Evolutionary conservation across 2,329 filamentous ascomycete species (phyloP).

Genomic region (Gyromitra esculenta): DNA sequence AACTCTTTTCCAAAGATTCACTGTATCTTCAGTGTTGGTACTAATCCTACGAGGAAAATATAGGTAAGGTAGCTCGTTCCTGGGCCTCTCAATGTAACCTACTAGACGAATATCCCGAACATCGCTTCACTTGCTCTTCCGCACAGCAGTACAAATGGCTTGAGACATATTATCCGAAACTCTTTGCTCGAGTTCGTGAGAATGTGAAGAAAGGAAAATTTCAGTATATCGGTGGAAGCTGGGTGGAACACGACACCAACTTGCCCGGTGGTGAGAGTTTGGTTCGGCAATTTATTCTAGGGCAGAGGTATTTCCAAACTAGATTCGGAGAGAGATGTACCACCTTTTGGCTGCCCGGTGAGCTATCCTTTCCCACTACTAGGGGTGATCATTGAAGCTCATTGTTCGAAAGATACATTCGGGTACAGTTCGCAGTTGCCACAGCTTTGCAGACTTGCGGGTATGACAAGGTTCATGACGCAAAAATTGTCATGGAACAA

Average conservation of each 20-base stretch:
- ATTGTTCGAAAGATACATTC: slow-evolving; percentile 76
- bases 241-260: slow-evolving; percentile 99
- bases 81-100: slow-evolving; percentile 97
- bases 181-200: slow-evolving; percentile 87
- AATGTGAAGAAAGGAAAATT: slow-evolving; percentile 92
- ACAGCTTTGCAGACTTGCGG: slow-evolving; percentile 90
- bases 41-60: slow-evolving; percentile 15
- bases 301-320: slow-evolving; percentile 89
- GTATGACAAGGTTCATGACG: slow-evolving; percentile 95
- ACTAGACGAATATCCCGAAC: slow-evolving; percentile 93
- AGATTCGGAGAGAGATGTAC: slow-evolving; percentile 87
- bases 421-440: slow-evolving; percentile 95
- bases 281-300: slow-evolving; percentile 92
- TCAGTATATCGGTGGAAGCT: slow-evolving; percentile 94
- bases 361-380: background rate
- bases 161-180: slow-evolving; percentile 84
- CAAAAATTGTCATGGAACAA: slow-evolving; percentile 91
- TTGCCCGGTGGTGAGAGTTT: slow-evolving; percentile 95
- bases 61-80: slow-evolving; percentile 82
- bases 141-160: slow-evolving; percentile 99
- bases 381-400: background rate
- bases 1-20: background rate
- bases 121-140: slow-evolving; percentile 90
- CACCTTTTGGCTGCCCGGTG: slow-evolving; percentile 88
- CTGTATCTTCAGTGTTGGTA: background rate